A percentile compares a stretch with the other conserved stretches of the same genome.
Evolutionary conservation across 495 filamentous ascomycete species (phyloP).

Genomic region (Terfezia boudieri): DNA sequence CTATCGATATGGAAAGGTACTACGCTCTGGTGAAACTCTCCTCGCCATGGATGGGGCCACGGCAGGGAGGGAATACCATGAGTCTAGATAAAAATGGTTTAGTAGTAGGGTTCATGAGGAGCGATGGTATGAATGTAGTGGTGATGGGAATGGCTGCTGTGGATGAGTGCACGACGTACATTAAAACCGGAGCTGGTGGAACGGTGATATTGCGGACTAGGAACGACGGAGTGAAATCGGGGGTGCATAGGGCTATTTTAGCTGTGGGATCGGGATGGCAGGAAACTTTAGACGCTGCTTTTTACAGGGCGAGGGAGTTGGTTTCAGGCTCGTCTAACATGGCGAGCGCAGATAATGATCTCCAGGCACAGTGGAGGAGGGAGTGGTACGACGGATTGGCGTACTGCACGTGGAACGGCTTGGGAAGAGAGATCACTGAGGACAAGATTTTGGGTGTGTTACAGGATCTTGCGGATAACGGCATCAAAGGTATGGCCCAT

Average conservation of each 20-base stretch:
- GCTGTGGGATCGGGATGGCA: conserved; percentile 58
- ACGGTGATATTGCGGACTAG: conserved; percentile 43
- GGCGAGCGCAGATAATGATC: conserved; percentile 16
- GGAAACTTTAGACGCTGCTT: conserved; percentile 50
- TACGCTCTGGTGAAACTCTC: conserved; percentile 62
- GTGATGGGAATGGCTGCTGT: conserved; percentile 60
- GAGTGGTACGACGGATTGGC: conserved; percentile 69
- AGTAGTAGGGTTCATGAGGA: conserved; percentile 55
- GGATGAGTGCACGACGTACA: conserved; percentile 44
- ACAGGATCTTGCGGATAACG: conserved; percentile 41
- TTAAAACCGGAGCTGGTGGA: conserved; percentile 43
- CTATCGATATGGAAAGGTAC: conserved; percentile 27
- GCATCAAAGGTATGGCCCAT: conserved; percentile 29
- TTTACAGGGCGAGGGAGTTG: conserved; percentile 64
- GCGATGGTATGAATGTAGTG: conserved; percentile 57
- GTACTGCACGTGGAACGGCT: conserved; percentile 74
- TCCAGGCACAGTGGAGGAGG: conserved; percentile 29
- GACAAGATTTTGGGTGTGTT: conserved; percentile 57
- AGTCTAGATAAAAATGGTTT: conserved; percentile 53
- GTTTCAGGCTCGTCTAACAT: conserved; percentile 22
- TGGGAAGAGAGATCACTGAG: conserved; percentile 63
- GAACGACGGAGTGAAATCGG: conserved; percentile 38
- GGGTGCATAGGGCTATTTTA: conserved; percentile 41
- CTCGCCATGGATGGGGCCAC: conserved; percentile 67
- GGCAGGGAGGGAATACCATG: conserved; percentile 51